Conservation (phyloP, 768 basidiomycete species). For the Punctularia strigosozonata region DNA sequence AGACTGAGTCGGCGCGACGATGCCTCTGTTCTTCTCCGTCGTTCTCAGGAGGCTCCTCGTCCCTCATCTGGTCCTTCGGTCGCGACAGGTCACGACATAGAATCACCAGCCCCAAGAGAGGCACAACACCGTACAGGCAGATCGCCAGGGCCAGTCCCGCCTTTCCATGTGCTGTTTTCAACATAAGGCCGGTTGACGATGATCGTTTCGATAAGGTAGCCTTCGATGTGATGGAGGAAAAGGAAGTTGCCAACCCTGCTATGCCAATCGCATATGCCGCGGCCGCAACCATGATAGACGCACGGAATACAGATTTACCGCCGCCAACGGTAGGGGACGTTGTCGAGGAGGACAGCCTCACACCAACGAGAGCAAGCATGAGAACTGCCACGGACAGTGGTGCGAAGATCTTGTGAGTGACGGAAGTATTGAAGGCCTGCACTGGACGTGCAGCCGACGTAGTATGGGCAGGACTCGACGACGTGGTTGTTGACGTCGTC, state of each 20-base stretch:
- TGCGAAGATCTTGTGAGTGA: slow-evolving; percentile 33
- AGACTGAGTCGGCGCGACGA: slow-evolving; percentile 24
- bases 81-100: slow-evolving; percentile 5
- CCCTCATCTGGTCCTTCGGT: no score
- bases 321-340: slow-evolving; percentile 12
- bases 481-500: slow-evolving; percentile 11
- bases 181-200: slow-evolving; percentile 16
- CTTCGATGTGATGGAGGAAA: slow-evolving; percentile 38
- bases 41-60: no score
- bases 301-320: slow-evolving; percentile 19
- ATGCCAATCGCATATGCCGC: slow-evolving; percentile 49
- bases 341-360: slow-evolving; percentile 30
- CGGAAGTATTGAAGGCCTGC: slow-evolving; percentile 26
- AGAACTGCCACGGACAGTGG: slow-evolving; percentile 37
- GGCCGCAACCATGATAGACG: slow-evolving; percentile 28
- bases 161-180: slow-evolving; percentile 53
- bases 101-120: slow-evolving; percentile 25
- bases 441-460: neutral
- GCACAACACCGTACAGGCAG: slow-evolving; percentile 44
- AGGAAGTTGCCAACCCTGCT: slow-evolving; percentile 48
- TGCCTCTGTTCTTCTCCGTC: slow-evolving; percentile 5
- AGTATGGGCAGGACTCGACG: slow-evolving; percentile 9
- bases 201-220: slow-evolving; percentile 20
- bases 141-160: slow-evolving; percentile 56
- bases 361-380: slow-evolving; percentile 28